These are phyloP conservation scores for Penicillium sp. DNA, from an alignment of 2,329 filamentous ascomycete genomes.

Conservation along the genomic window DNA sequence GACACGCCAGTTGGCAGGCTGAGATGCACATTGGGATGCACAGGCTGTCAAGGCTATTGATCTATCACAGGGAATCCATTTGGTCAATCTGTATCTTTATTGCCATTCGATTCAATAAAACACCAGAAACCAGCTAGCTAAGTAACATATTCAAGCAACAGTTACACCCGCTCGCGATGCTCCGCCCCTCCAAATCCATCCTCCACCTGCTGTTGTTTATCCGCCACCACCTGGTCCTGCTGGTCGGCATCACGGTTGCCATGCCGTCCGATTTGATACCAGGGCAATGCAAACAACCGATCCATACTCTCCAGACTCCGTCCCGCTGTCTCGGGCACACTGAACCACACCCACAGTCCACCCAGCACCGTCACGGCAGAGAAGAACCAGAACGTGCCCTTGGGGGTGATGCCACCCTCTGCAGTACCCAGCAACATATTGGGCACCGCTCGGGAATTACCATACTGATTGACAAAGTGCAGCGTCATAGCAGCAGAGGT, in stretches of 20 bases:
- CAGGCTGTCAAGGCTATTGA: too few relatives aligned
- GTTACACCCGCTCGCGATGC: too few relatives aligned
- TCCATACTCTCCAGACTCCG: conserved; percentile 55
- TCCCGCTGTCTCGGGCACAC: conserved; percentile 63
- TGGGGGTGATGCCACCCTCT: conserved; percentile 40
- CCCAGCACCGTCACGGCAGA: conserved; percentile 59
- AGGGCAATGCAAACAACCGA: conserved; percentile 60
- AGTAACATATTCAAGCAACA: too few relatives aligned
- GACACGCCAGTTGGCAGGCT: too few relatives aligned
- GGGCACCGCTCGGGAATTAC: conserved; percentile 65
- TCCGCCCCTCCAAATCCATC: conserved; percentile 14
- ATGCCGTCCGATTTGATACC: conserved; percentile 60
- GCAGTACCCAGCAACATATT: conserved; percentile 55
- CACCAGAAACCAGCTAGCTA: too few relatives aligned
- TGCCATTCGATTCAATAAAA: too few relatives aligned
- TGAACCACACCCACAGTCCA: conserved; percentile 62
- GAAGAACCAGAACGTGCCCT: conserved; percentile 72
- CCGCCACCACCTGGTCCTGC: conserved; percentile 20
- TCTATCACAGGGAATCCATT: too few relatives aligned
- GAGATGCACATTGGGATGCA: too few relatives aligned
- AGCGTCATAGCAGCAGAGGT: conserved; percentile 67
- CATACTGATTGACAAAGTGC: conserved; percentile 72
- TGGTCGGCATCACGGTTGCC: conserved; percentile 27
- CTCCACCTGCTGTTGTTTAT: too few relatives aligned
- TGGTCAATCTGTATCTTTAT: too few relatives aligned